phyloP scores from a whole-genome alignment of 1,284 basidiomycete genomes.

The Kwoniella shivajii region DNA sequence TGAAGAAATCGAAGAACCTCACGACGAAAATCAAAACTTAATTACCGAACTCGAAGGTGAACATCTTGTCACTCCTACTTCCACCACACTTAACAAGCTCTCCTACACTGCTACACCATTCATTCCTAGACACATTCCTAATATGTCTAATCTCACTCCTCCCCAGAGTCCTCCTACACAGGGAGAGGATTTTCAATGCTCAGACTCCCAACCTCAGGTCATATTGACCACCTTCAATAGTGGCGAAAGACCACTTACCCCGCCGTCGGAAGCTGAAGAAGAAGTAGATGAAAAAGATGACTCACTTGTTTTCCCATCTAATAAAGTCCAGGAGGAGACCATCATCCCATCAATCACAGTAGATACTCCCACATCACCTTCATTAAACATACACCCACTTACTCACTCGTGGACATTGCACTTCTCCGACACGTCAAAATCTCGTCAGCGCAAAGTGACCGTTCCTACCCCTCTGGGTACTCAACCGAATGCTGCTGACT shows the following conservation, averaged over 20 bases:
- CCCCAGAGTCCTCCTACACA: neutral
- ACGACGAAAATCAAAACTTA: neutral
- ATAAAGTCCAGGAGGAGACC: too few relatives aligned
- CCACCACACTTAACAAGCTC: neutral
- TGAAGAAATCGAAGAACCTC: neutral
- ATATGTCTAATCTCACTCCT: neutral
- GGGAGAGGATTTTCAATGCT: too few relatives aligned
- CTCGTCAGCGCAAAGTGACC: conserved; percentile 8
- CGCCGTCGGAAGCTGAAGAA: neutral
- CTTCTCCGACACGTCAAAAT: conserved; percentile 18
- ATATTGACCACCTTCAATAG: neutral
- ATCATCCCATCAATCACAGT: neutral
- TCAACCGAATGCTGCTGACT: conserved; percentile 10
- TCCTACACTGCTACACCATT: neutral
- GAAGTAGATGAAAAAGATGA: conserved; percentile 1
- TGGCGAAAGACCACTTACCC: neutral
- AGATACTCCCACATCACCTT: neutral
- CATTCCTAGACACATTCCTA: neutral
- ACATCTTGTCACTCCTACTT: neutral
- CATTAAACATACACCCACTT: neutral
- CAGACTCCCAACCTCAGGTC: too few relatives aligned
- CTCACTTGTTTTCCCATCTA: neutral
- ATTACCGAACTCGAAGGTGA: too few relatives aligned
- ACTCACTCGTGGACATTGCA: conserved; percentile 15
- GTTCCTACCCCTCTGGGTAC: neutral